Conservation (phyloP, 257 asterid species). For the Capsicum baccatum region DNA sequence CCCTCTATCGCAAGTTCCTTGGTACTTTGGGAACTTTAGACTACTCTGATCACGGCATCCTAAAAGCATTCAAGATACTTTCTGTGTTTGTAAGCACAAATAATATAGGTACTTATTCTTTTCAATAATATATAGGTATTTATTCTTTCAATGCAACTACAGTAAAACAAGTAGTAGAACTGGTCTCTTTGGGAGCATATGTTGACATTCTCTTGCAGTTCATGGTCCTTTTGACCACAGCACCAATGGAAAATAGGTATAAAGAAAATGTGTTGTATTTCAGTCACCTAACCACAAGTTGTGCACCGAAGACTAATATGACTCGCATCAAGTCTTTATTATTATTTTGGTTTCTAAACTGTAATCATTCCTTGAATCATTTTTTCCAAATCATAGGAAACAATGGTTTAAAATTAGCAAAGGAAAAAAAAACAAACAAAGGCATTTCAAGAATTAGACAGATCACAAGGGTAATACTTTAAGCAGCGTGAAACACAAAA, state of each 20-base stretch:
- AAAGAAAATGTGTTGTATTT: background rate
- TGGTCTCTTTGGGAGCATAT: background rate
- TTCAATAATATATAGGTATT: background rate
- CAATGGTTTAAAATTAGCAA: background rate
- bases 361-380: background rate
- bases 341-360: background rate
- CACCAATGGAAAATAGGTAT: background rate
- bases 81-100: background rate
- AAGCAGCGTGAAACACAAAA: slow-evolving; percentile 26
- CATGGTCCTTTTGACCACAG: slow-evolving; percentile 15
- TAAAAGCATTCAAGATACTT: slow-evolving; percentile 12
- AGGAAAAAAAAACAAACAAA: background rate
- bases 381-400: background rate
- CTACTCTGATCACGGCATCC: background rate
- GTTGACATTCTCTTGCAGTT: slow-evolving; percentile 2
- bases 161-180: background rate
- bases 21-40: slow-evolving; percentile 22
- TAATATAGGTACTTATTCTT: background rate
- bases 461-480: background rate
- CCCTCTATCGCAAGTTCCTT: slow-evolving; percentile 7
- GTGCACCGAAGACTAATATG: background rate
- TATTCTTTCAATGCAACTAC: background rate
- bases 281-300: background rate
- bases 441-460: background rate
- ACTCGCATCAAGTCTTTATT: background rate